phyloP scores from a whole-genome alignment of 1,139 yeast genomes.

The Magnusiomyces magnusii region DNA sequence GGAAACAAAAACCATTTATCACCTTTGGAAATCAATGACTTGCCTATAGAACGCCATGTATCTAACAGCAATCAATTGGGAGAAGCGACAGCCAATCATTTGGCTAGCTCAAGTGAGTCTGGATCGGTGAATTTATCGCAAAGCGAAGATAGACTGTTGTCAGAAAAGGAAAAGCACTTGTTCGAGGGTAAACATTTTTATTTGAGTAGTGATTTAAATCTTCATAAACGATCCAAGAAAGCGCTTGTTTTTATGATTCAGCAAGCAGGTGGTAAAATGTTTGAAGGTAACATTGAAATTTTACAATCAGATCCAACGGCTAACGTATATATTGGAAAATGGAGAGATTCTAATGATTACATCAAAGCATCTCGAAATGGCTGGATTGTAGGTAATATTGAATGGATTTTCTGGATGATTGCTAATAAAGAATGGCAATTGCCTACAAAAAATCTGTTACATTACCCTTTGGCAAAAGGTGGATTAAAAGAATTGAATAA shows the following conservation, averaged over 20 bases:
- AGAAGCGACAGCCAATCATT: neutral
- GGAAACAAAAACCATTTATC: neutral
- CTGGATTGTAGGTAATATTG: constrained; percentile 7
- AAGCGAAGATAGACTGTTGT: constrained; percentile 18
- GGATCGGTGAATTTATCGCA: constrained; percentile 8
- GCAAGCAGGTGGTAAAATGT: constrained; percentile 29
- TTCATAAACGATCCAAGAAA: constrained; percentile 24
- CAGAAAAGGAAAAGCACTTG: neutral
- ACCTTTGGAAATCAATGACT: neutral
- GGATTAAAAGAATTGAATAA: constrained; percentile 48
- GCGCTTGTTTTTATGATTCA: constrained; percentile 12
- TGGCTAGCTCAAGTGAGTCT: constrained; percentile 16
- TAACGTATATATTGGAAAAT: constrained; percentile 61
- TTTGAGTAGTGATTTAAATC: constrained; percentile 20
- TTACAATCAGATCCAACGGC: neutral
- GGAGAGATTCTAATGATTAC: constrained; percentile 52
- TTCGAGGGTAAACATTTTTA: constrained; percentile 20
- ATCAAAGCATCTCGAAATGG: constrained; percentile 23
- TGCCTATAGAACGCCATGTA: neutral
- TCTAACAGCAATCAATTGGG: neutral
- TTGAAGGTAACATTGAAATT: constrained; percentile 17
- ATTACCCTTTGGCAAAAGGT: constrained; percentile 57
- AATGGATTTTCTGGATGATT: constrained; percentile 38
- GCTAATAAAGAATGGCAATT: constrained; percentile 48
- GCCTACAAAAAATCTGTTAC: constrained; percentile 54